Conservation (phyloP, 2,329 filamentous ascomycete genomes). For the Neofusicoccum cordaticola region DNA sequence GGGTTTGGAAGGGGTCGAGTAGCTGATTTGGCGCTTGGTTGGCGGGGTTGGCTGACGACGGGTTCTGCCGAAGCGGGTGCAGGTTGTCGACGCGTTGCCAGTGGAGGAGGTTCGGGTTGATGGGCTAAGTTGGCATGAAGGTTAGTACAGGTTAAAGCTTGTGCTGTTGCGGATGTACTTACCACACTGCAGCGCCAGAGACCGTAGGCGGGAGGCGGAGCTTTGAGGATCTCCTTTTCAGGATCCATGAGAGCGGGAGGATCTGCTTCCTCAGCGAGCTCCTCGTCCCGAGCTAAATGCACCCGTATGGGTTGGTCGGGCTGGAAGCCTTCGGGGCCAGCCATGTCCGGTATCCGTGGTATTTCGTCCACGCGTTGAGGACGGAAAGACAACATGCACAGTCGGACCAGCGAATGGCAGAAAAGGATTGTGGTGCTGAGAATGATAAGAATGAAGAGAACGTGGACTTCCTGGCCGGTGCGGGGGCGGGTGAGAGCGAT, state of each 20-base stretch:
- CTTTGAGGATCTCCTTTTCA: conserved; percentile 25
- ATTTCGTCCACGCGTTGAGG: conserved; percentile 24
- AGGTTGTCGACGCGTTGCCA: conserved; percentile 63
- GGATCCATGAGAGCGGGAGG: conserved; percentile 35
- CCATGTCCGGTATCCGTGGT: conserved; percentile 43
- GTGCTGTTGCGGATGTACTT: background rate
- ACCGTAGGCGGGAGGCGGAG: conserved; percentile 79
- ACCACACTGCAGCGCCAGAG: conserved; percentile 75
- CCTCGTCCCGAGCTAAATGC: conserved; percentile 71
- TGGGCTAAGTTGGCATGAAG: conserved; percentile 41
- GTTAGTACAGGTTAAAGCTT: background rate
- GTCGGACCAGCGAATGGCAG: conserved; percentile 71
- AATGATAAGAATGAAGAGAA: conserved; percentile 76
- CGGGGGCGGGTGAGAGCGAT: conserved; percentile 65
- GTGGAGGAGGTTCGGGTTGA: conserved; percentile 76
- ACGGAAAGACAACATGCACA: conserved; percentile 64
- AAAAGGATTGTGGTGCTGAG: conserved; percentile 74
- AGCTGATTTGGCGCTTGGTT: background rate
- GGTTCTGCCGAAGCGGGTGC: conserved; percentile 13
- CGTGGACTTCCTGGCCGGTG: conserved; percentile 68
- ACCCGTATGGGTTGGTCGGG: conserved; percentile 74
- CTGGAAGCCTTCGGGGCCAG: conserved; percentile 63
- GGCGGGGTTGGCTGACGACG: background rate
- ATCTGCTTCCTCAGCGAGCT: conserved; percentile 35
- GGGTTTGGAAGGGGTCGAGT: conserved; percentile 23